These are phyloP conservation scores for Suillus paluster DNA, from an alignment of 768 basidiomycete species.

Conservation along the genomic window DNA sequence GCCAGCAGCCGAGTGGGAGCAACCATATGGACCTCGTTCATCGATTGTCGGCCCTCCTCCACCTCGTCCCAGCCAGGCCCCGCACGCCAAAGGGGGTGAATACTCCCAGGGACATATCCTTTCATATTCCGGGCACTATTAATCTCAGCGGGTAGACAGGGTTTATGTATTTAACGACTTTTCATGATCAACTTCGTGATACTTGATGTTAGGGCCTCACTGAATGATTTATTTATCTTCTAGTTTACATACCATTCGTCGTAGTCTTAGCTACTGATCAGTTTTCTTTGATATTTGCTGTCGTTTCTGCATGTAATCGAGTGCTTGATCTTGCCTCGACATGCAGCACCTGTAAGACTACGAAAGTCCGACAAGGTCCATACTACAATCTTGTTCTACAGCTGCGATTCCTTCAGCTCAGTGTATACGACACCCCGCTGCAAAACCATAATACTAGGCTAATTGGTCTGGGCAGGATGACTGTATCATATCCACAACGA, in stretches of 20 bases:
- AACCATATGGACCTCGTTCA: conserved; percentile 14
- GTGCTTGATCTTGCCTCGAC: not conserved
- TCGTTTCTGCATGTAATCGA: not conserved
- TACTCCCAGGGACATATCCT: conserved; percentile 12
- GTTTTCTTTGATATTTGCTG: not conserved
- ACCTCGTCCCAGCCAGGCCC: conserved; percentile 9
- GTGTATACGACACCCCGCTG: not conserved
- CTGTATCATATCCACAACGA: too few relatives aligned
- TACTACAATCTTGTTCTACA: not conserved
- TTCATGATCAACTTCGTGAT: conserved; percentile 10
- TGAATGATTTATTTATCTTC: conserved; percentile 12
- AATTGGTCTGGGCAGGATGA: too few relatives aligned
- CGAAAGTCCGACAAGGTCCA: not conserved
- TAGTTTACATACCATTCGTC: conserved; percentile 21
- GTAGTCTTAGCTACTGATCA: conserved; percentile 5
- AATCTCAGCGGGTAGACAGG: conserved; percentile 7
- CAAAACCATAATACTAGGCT: not conserved
- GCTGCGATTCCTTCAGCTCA: not conserved
- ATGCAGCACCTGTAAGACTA: not conserved
- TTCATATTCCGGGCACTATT: conserved; percentile 21
- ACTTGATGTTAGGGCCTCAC: conserved; percentile 9
- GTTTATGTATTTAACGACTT: conserved; percentile 6
- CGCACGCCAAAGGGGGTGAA: conserved; percentile 10
- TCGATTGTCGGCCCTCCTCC: not conserved
- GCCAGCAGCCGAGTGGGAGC: conserved; percentile 26